Base-by-base conservation (phyloP, 75 land plant species). In the Pinus tabuliformis region DNA sequence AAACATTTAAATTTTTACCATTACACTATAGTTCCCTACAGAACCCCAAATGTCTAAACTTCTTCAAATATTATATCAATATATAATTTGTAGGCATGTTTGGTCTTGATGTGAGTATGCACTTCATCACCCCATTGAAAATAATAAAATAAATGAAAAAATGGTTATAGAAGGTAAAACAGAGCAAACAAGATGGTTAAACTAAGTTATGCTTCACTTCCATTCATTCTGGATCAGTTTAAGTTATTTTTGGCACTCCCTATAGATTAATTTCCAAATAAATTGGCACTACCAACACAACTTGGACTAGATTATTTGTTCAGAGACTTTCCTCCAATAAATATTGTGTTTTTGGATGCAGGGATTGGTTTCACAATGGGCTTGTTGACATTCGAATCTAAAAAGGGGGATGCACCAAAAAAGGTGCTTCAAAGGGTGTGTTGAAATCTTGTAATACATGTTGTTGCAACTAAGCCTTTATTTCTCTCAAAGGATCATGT, bases 381-480 rank as follows among this genome's bases (percentile, higher is more conserved):
- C 70, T 56, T 95, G 21, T 72, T 95, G 62, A 84, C 94, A 24
- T 79, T 95, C 62, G 94, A 95, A 78, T 77, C 81, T 59, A 95
- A 72, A 85, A 82, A 81, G n/a, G 80, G 64, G 2, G 77, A 57
- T 64, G 75, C 78, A 77, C 75, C 81, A 54, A 5, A 73, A 13
- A 89, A 88, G 57, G 86, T 85, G 49, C 76, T 93, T 54, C 80
- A 82, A 12, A 28, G 60, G 56, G 86, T 91, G 75, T 97, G 99
- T 49, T 84, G 88, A 36, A 86, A 91, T 58, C 75, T 96, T 61
- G 99, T 97, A 62, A 96, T 96, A 97, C 99, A 96, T 78, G 77
- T 96, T 62, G 99, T 96, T 16, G 99, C 99, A 37, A 91, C 85
- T 64, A 94, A n/a, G n/a, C n/a, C n/a, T n/a, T n/a, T n/a, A n/a